A percentile compares a stretch with the other conserved stretches of the same genome.
These are phyloP conservation scores for Pelargonium citronellum DNA, from an alignment of 441 rosid species.

Conservation along the genomic window DNA sequence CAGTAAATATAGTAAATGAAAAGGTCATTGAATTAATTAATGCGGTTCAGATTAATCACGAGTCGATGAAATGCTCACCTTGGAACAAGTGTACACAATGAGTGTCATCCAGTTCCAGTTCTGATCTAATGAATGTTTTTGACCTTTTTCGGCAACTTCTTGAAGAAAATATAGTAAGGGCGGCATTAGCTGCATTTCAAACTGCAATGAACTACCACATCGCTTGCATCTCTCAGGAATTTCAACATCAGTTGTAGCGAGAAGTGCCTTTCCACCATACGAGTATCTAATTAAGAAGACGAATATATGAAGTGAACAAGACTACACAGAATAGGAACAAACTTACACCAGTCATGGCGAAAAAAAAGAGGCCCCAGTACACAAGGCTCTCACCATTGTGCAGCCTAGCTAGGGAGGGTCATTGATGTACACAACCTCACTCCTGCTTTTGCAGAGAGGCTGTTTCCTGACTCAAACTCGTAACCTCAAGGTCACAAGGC, in stretches of 20 bases:
- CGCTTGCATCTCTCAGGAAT: constrained; percentile 43
- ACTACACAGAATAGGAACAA: not conserved
- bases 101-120: constrained; percentile 90
- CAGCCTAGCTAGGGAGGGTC: too few relatives aligned
- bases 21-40: not conserved
- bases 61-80: constrained; percentile 33
- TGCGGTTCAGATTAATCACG: not conserved
- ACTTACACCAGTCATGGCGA: too few relatives aligned
- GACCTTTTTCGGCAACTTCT: constrained; percentile 47
- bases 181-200: constrained; percentile 88
- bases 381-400: too few relatives aligned
- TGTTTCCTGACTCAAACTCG: too few relatives aligned
- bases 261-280: constrained; percentile 60
- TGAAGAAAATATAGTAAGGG: constrained; percentile 67
- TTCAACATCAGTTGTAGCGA: constrained; percentile 38
- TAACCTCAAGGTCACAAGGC: too few relatives aligned
- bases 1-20: too few relatives aligned
- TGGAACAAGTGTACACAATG: constrained; percentile 63
- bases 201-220: constrained; percentile 56
- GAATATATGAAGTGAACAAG: not conserved
- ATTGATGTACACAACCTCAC: too few relatives aligned
- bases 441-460: too few relatives aligned
- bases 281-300: constrained; percentile 42
- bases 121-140: constrained; percentile 38
- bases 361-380: too few relatives aligned